Conservation (phyloP, 1,139 yeast genomes). For the Starmera stellimalicola region DNA sequence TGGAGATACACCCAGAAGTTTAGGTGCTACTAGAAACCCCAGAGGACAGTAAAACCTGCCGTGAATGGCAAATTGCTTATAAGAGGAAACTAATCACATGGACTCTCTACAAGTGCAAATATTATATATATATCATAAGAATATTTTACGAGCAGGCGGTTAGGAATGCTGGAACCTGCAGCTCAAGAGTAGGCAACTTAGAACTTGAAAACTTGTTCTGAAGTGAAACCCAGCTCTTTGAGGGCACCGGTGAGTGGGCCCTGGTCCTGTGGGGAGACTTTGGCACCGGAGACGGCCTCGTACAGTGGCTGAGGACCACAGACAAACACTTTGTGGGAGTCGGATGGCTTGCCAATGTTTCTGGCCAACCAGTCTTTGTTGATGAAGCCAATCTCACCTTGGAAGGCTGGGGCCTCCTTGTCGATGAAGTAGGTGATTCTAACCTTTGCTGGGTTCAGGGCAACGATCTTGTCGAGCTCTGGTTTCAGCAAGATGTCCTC, state of each 20-base stretch:
- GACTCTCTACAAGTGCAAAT: no score
- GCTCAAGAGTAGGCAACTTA: slow-evolving; percentile 25
- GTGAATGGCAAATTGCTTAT: no score
- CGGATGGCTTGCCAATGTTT: slow-evolving; percentile 51
- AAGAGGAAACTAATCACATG: no score
- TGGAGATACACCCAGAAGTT: no score
- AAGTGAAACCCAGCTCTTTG: slow-evolving; percentile 78
- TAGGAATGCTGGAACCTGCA: no score
- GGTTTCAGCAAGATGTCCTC: slow-evolving; percentile 69
- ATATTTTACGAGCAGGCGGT: no score
- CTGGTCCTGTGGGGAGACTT: slow-evolving; percentile 83
- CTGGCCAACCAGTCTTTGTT: slow-evolving; percentile 55
- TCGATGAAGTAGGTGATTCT: slow-evolving; percentile 75
- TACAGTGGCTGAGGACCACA: slow-evolving; percentile 91
- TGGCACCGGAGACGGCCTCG: slow-evolving; percentile 78
- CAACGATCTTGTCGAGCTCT: slow-evolving; percentile 61
- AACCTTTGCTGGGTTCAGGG: slow-evolving; percentile 66
- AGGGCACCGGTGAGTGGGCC: slow-evolving; percentile 89
- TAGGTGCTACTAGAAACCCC: no score
- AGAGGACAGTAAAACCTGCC: no score
- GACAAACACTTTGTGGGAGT: slow-evolving; percentile 62
- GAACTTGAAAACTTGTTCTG: slow-evolving; percentile 86
- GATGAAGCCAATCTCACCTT: slow-evolving; percentile 56
- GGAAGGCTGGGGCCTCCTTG: slow-evolving; percentile 42
- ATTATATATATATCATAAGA: no score